A percentile compares a stretch with the other conserved stretches of the same genome.
Evolutionary conservation across 148 eudicot genomes (phyloP).

Genomic region (Diospyros lotus): DNA sequence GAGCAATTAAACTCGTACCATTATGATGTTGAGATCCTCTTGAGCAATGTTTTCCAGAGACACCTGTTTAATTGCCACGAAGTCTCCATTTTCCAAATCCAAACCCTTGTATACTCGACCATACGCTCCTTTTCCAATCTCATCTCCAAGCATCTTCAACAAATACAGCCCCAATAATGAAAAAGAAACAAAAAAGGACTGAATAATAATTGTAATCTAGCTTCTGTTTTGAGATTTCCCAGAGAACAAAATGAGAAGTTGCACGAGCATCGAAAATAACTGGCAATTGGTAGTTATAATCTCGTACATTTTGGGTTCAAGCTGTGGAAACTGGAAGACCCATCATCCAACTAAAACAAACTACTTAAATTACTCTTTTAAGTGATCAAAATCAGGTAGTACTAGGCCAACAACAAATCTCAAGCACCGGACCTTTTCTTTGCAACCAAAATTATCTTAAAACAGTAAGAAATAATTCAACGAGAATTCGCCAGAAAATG

Average conservation of each 20-base stretch:
- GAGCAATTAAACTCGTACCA: constrained; percentile 45
- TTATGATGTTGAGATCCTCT: constrained; percentile 92
- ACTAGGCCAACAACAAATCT: background rate
- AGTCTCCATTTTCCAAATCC: constrained; percentile 99
- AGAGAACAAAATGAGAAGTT: background rate
- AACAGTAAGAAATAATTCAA: no score
- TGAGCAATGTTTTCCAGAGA: constrained; percentile 96
- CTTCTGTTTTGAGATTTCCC: no score
- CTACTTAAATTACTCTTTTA: background rate
- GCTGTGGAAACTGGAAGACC: background rate
- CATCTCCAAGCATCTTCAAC: constrained; percentile 92
- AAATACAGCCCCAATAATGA: background rate
- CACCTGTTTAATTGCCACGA: constrained; percentile 97
- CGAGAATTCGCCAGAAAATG: no score
- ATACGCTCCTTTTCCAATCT: constrained; percentile 98
- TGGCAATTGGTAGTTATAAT: background rate
- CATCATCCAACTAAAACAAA: background rate
- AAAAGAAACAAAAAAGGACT: background rate
- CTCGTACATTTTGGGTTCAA: background rate
- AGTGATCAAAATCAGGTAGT: background rate
- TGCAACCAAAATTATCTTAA: no score
- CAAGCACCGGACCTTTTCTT: background rate
- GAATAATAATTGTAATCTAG: background rate
- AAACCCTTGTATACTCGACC: constrained; percentile 98
- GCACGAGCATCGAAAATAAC: background rate